Conservation (phyloP, 768 basidiomycete species). For the Agrocybe praecox region DNA sequence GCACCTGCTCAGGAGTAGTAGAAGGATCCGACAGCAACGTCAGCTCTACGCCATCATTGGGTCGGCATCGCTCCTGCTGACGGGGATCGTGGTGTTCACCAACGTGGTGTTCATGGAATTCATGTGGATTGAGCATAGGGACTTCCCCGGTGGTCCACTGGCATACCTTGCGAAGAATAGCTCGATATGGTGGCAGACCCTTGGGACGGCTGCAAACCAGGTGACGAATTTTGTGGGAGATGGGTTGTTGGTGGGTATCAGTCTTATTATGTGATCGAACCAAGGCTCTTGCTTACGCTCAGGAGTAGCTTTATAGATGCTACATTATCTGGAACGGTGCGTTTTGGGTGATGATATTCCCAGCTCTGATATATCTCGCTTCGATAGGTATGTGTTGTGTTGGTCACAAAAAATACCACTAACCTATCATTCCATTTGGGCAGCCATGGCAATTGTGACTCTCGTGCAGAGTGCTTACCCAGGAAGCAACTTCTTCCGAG, state of each 20-base stretch:
- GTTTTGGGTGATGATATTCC: background rate
- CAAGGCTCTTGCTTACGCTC: background rate
- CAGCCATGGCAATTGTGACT: background rate
- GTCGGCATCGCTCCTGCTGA: background rate
- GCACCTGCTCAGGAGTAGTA: background rate
- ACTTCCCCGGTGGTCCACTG: background rate
- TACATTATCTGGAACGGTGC: background rate
- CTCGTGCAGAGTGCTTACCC: slow-evolving; percentile 1
- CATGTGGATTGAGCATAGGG: slow-evolving; percentile 3
- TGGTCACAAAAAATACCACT: background rate
- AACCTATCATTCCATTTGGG: background rate
- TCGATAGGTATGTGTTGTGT: background rate
- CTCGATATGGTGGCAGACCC: background rate
- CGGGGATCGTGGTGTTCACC: background rate
- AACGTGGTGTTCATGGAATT: background rate
- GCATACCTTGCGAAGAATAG: background rate
- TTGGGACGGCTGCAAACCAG: background rate
- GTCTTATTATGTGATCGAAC: background rate
- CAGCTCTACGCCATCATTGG: background rate
- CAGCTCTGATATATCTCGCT: background rate
- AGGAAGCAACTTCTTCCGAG: slow-evolving; percentile 2
- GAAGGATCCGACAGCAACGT: background rate
- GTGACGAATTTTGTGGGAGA: slow-evolving; percentile 1
- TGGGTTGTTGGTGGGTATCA: background rate
- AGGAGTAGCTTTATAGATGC: slow-evolving; percentile 1